Base-by-base conservation (phyloP, 2,329 filamentous ascomycete genomes). In the Aspergillus sp. region DNA sequence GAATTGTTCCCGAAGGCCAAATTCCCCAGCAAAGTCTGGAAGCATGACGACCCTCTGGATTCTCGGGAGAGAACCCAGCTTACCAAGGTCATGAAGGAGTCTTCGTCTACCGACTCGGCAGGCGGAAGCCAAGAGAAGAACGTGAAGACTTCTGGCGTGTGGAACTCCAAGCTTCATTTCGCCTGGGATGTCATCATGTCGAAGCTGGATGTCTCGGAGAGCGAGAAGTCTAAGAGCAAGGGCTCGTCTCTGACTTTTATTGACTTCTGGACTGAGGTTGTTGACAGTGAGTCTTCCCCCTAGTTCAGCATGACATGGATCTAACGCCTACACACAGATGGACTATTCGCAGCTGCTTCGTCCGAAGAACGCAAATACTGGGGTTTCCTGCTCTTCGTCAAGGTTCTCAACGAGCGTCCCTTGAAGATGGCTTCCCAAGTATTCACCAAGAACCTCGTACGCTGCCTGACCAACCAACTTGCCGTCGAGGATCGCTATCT, bases 341-440 rank as follows among this genome's bases (percentile, higher is more conserved):
- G 88, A 8, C 79, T 96, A 3, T 96, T 97, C 67, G 87, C 89
- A 5, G 83, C 87, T 51, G 84, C 82, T 10, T 87, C 92, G 7
- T 95, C 91, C 1, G 85, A 92, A 41, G 90, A 92, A 61, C 88
- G 95, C 51, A 97, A 96, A 71, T 90, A 90, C 64, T 91, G 90
- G 71, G 94, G 94, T 0, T 93, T 97, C 72, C 84, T 92, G 63
- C 82, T 97, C 2, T 90, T 96, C 64, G 85, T 87, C 62, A 89
- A 87, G 64, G 83, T 91, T 61, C 74, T 96, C 3, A 75, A 77
- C 30, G 77, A 74, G 35, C 74, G 75, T 63, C 66, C 82, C 69
- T 57, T 69, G 56, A 57, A 76, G 67, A 51, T 81, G 79, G 61
- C 82, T 75, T 48, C 79, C 70, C 57, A 78, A 8, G 76, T 96